Evolutionary conservation across 345 rosid species (phyloP), one percentile per base, ranked within the genome.

Genomic region (Lenwebbia sp.): DNA sequence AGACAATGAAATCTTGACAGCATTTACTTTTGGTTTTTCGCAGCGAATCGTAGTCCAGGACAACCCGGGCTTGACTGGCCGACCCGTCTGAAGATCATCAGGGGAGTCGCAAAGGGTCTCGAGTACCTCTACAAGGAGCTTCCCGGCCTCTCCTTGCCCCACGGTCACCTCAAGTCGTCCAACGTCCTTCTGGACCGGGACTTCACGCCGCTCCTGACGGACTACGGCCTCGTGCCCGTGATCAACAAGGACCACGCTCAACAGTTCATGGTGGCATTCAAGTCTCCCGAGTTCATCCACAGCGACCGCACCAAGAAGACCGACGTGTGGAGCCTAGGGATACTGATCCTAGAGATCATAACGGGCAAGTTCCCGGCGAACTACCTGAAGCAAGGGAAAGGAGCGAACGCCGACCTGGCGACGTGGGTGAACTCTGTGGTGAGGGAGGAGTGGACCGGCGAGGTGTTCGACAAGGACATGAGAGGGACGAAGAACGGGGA

Each of bases 261-360:
- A 33, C 90, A 91, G 37, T 88, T 89, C 86, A 92, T 94, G 96
- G 96, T 91, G 75, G 96, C 96, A 47, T 96, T 90, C 89, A 94
- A 93, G 91, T 94, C 98, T 40, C 99, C 98, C 0, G 98, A 96
- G 87, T 94, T 89, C 93, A 88, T 85, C 82, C 92, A 91, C 83
- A 86, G 83, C 1, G 92, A 91, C 53, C 82, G 93, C 26, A 89
- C 95, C 1, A 90, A 91, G 30, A 94, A 90, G 91, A 92, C 98
- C 0, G 98, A 94, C 37, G 97, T 96, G 10, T 96, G 99, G 99
- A 94, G 95, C 83, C 94, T 95, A 0, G 99, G 98, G n/a, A 94
- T 95, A n/a, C 91, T 96, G 4, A 96, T 95, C 6, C 94, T 95
- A 0, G 99, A 96, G 89, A 55, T 93, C 62, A 84, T 96, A 22